These are phyloP conservation scores for Jaenimonas drosophilae DNA, from an alignment of 208 protist species.

Conservation along the genomic window DNA sequence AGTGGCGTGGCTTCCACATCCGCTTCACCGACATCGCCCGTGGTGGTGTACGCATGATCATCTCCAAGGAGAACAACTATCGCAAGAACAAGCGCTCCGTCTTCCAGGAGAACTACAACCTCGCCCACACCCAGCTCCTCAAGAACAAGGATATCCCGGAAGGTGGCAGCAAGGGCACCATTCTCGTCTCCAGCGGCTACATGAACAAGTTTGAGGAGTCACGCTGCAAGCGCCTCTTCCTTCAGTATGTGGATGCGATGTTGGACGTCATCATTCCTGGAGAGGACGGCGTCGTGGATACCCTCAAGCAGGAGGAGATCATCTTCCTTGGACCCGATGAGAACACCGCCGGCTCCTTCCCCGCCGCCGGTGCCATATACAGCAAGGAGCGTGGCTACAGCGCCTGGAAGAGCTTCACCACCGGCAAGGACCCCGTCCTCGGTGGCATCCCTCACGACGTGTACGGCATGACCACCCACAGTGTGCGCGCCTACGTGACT, in stretches of 20 bases:
- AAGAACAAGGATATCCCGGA: constrained; percentile 98
- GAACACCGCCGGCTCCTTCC: constrained; percentile 88
- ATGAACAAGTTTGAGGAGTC: constrained; percentile 61
- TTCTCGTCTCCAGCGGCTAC: constrained; percentile 74
- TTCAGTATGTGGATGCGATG: constrained; percentile 91
- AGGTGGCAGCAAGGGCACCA: constrained; percentile 93
- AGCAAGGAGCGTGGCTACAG: constrained; percentile 77
- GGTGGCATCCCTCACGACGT: constrained; percentile 94
- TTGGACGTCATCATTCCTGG: constrained; percentile 88
- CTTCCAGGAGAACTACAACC: constrained; percentile 97
- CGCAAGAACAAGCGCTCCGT: constrained; percentile 81
- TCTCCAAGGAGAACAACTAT: constrained; percentile 85
- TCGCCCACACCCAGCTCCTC: constrained; percentile 91
- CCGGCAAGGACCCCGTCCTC: constrained; percentile 87
- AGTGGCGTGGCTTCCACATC: constrained; percentile 96
- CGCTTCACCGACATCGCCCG: constrained; percentile 93
- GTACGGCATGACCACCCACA: constrained; percentile 95
- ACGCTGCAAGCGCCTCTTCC: constrained; percentile 77
- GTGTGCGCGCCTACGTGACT: constrained; percentile 90
- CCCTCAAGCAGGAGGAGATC: constrained; percentile 79
- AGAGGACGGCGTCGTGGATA: constrained; percentile 74
- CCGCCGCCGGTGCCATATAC: constrained; percentile 53
- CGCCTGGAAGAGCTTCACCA: constrained; percentile 95
- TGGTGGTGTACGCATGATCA: constrained; percentile 94
- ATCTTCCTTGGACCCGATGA: constrained; percentile 96